These are phyloP conservation scores for Voacanga thouarsii DNA, from an alignment of 257 asterid species.

Conservation along the genomic window DNA sequence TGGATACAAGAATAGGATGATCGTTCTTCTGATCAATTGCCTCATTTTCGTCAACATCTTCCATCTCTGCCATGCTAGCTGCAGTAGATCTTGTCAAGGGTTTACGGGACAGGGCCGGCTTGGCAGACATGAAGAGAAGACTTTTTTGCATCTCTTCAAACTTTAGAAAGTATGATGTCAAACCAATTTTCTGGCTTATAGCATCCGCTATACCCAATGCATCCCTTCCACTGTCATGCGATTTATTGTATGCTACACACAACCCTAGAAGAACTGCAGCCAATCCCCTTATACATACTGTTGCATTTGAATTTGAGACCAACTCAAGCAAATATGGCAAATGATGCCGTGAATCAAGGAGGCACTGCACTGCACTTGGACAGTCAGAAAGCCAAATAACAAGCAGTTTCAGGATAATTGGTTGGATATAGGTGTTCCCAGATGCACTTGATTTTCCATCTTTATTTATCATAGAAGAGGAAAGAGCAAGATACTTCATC, in stretches of 20 bases:
- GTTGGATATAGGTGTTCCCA: conserved; percentile 48
- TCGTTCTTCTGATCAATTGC: conserved; percentile 48
- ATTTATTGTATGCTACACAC: conserved; percentile 61
- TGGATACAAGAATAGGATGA: conserved; percentile 66
- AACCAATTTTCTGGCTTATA: conserved; percentile 76
- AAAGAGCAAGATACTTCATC: conserved; percentile 85
- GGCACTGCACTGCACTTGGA: conserved; percentile 81
- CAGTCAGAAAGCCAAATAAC: conserved; percentile 75
- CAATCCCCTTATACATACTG: conserved; percentile 65
- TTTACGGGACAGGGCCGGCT: conserved; percentile 52
- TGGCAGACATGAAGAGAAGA: conserved; percentile 59
- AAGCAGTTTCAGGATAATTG: conserved; percentile 76
- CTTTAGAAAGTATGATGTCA: conserved; percentile 65
- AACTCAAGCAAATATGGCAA: conserved; percentile 82
- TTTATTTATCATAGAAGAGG: conserved; percentile 66
- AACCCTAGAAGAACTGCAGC: conserved; percentile 76
- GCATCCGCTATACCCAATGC: conserved; percentile 72
- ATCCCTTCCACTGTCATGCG: conserved; percentile 46
- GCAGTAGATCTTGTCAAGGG: conserved; percentile 77
- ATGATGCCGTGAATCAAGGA: conserved; percentile 83
- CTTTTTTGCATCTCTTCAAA: conserved; percentile 81
- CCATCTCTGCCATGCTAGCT: conserved; percentile 86
- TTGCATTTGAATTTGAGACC: conserved; percentile 52
- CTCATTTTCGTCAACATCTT: conserved; percentile 68
- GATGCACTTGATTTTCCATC: conserved; percentile 55